These are phyloP conservation scores for Baorangia bicolor DNA, from an alignment of 768 basidiomycete species.

Conservation along the genomic window DNA sequence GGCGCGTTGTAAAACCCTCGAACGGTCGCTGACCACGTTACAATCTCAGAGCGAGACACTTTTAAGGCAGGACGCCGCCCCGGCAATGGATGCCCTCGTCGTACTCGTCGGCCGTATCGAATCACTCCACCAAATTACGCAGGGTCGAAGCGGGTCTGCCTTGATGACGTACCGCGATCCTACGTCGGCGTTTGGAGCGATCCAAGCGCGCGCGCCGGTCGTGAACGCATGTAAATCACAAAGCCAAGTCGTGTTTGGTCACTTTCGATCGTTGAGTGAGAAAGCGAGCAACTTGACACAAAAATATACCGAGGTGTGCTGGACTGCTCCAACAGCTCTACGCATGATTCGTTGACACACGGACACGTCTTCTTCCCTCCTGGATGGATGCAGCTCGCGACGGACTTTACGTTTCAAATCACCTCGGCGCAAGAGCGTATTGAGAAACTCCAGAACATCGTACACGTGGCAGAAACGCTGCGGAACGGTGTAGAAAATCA, in stretches of 20 bases:
- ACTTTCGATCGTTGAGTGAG: no score
- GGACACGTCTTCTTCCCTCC: no score
- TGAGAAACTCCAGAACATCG: not conserved
- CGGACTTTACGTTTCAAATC: no score
- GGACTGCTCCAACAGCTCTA: not conserved
- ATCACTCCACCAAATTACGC: no score
- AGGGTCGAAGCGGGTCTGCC: not conserved
- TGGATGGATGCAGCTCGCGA: constrained; percentile 5
- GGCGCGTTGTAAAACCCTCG: not conserved
- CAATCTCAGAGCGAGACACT: not conserved
- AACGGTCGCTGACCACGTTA: not conserved
- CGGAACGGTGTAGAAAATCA: not conserved
- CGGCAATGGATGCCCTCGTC: constrained; percentile 4
- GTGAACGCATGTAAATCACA: constrained; percentile 2
- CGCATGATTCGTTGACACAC: not conserved
- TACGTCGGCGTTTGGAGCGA: not conserved
- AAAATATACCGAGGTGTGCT: not conserved
- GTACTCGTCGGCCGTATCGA: no score
- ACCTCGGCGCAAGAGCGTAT: not conserved
- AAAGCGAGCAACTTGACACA: no score
- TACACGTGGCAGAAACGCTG: not conserved
- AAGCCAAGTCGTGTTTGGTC: no score
- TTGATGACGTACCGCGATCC: not conserved
- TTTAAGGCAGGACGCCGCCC: not conserved
- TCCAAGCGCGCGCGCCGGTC: not conserved